Evolutionary conservation across 768 basidiomycete genomes (phyloP), one percentile per base, ranked within the genome.

Genomic region (Boletellus sp.): DNA sequence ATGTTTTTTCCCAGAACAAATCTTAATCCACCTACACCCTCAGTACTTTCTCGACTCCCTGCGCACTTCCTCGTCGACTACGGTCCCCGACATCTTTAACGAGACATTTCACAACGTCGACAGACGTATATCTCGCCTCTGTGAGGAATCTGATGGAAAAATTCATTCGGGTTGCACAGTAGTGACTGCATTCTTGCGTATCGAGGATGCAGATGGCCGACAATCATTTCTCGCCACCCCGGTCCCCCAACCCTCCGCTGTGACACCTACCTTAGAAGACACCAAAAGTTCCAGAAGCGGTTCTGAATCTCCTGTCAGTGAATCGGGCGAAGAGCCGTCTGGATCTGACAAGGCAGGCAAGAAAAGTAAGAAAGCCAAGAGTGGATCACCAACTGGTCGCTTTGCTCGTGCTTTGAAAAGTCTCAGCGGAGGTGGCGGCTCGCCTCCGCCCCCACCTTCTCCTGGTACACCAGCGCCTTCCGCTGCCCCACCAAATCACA

Each of bases 161-260:
- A 94, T 95, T 42, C 92, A 95, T 61, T 94, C 91, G 7, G 96
- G 96, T 1, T 98, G 95, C 64, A 99, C 96, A 4, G 96, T 91
- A 5, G 96, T 96, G 32, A 94, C 90, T 23, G 93, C 93, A 2
- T 95, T 98, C 70, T 78, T 99, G 45, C 87, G 96, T 13, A 71
- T 97, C 51, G 96, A 99, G 70, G 92, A 93, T 57, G 74, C 72
- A 2, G 73, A 84, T 15, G 90, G 90, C 31, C 72, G 73, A 24
- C 90, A 93, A 63, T 72, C 85, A 8, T 92, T 90, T 64, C 59
- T 85, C 41, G 62, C 65, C 6, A 59, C 73, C 15, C 58, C 57
- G 42, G 56, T 50, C 64, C 13, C 57, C 64, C 51, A 42, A 35
- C 38, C 69, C 62, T 26, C 72, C 61, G 67, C 73, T n/a, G 35